Evolutionary conservation across 306 rosid species (phyloP).

Genomic region (Fagus sylvatica): DNA sequence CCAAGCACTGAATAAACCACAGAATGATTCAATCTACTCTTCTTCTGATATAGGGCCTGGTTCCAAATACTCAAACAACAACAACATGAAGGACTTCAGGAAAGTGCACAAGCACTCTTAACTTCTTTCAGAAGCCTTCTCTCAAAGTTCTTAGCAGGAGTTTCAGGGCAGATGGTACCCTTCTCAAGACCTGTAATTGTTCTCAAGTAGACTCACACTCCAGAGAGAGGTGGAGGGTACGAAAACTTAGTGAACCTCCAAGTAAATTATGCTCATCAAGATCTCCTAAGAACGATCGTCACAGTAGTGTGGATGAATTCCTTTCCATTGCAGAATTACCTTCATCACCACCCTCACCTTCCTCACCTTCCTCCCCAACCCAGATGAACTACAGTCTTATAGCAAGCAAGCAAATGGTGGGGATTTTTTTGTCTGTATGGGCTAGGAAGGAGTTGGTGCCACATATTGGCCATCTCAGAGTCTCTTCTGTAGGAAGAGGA

Average conservation of each 20-base stretch:
- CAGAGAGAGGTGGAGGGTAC: constrained; percentile 45
- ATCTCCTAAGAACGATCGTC: constrained; percentile 8
- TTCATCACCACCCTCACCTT: constrained; percentile 11
- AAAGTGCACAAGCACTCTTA: constrained; percentile 39
- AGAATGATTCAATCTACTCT: constrained; percentile 24
- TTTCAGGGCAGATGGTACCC: constrained; percentile 60
- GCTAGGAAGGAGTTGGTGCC: constrained; percentile 69
- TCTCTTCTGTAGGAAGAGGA: constrained; percentile 83
- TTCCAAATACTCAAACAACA: constrained; percentile 22
- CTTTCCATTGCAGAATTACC: constrained; percentile 59
- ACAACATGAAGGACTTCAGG: constrained; percentile 35
- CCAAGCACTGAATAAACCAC: constrained; percentile 74
- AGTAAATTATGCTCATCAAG: constrained; percentile 31
- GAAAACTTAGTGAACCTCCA: constrained; percentile 49
- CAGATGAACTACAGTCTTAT: constrained; percentile 53
- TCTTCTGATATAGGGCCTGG: constrained; percentile 37
- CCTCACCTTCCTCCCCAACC: background rate
- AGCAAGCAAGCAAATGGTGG: constrained; percentile 92
- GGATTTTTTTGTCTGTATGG: constrained; percentile 85
- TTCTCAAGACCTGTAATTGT: constrained; percentile 81
- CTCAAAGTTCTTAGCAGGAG: constrained; percentile 62
- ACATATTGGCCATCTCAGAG: constrained; percentile 84
- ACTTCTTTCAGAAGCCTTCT: constrained; percentile 77
- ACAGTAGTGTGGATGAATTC: constrained; percentile 42
- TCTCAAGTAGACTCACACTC: constrained; percentile 44